phyloP scores from a whole-genome alignment of 768 basidiomycete species.

The Agaricus sinodeliciosus region DNA sequence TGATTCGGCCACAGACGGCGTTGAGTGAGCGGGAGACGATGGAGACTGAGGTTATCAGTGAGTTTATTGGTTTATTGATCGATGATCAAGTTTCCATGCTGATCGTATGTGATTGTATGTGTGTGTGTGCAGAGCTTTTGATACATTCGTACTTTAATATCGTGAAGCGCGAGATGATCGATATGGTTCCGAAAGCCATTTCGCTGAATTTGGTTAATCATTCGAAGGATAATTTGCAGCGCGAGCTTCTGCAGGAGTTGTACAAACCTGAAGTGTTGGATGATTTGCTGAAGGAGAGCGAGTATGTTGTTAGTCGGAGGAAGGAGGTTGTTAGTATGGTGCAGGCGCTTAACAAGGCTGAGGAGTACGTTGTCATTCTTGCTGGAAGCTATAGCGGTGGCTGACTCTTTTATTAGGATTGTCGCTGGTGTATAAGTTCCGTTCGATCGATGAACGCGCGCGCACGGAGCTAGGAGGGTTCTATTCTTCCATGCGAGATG shows the following conservation, averaged over 20 bases:
- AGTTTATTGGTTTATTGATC: conserved; percentile 25
- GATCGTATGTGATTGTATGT: neutral
- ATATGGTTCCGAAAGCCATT: conserved; percentile 98
- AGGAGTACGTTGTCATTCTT: conserved; percentile 59
- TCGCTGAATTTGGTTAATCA: conserved; percentile 85
- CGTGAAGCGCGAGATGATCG: conserved; percentile 98
- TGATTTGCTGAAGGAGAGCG: conserved; percentile 92
- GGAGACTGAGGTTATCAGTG: conserved; percentile 99
- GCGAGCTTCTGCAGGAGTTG: conserved; percentile 89
- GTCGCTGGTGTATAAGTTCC: conserved; percentile 24
- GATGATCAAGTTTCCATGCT: neutral
- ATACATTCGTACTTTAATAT: conserved; percentile 98
- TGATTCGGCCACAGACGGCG: conserved; percentile 86
- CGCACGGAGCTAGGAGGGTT: neutral
- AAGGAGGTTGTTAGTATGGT: conserved; percentile 96
- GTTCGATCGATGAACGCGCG: neutral
- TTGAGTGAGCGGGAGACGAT: conserved; percentile 92
- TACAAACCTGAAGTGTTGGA: conserved; percentile 97
- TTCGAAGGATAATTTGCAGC: conserved; percentile 92
- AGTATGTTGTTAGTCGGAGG: conserved; percentile 80
- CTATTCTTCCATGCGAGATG: too few species aligned
- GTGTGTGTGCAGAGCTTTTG: conserved; percentile 61
- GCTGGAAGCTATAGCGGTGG: neutral
- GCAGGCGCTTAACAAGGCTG: conserved; percentile 90
- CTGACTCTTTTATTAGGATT: conserved; percentile 20